Conservation (phyloP, 129 eudicot species). For the Artemisia annua region DNA sequence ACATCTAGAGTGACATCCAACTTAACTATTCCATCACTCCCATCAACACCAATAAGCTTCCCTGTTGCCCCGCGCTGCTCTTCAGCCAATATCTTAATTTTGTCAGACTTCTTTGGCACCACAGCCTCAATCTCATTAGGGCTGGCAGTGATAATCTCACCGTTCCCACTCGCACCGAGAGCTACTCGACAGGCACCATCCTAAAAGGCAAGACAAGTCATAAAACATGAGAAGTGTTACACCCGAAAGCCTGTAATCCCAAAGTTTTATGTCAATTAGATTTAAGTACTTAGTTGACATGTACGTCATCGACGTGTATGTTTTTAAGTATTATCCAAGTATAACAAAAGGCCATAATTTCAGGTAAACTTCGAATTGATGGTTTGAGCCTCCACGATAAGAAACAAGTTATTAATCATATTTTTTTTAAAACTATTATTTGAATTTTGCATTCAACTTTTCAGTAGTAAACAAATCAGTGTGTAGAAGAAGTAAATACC, state of each 20-base stretch:
- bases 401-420: no score
- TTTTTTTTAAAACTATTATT: background rate
- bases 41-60: constrained; percentile 89
- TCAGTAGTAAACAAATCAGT: background rate
- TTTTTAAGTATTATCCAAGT: no score
- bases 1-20: constrained; percentile 83
- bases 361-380: no score
- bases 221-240: background rate
- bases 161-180: constrained; percentile 71
- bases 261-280: no score
- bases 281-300: no score
- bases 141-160: constrained; percentile 57
- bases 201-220: constrained; percentile 36
- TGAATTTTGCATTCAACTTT: background rate
- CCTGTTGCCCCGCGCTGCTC: constrained; percentile 82
- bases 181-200: constrained; percentile 84
- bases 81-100: constrained; percentile 92
- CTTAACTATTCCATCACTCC: constrained; percentile 88
- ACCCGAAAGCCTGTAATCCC: background rate
- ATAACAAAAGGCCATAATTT: no score
- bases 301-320: no score
- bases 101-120: constrained; percentile 71
- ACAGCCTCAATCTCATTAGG: constrained; percentile 69
- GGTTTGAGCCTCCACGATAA: no score
- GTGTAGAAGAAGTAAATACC: constrained; percentile 42